Evolutionary conservation across 1,284 basidiomycete species (phyloP).

Genomic region (Puccinia polysora): DNA sequence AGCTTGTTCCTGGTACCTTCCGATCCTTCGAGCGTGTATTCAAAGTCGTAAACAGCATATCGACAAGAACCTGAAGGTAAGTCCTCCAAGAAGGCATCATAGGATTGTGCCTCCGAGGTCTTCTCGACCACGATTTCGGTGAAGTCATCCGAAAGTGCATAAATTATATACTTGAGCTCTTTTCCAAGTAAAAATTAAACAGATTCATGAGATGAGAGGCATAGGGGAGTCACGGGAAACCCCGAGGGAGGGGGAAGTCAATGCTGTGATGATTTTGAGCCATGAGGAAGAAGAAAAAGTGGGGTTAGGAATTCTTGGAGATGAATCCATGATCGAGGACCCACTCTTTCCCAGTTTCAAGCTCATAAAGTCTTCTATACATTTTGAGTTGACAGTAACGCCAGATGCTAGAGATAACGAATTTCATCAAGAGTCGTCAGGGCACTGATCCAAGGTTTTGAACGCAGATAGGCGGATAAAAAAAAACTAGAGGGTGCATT

Average conservation of each 20-base stretch:
- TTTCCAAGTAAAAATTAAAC: not conserved
- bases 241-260: no score
- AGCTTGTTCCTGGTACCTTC: slow-evolving; percentile 87
- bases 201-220: not conserved
- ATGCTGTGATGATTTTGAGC: not conserved
- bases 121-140: slow-evolving; percentile 74
- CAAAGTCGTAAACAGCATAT: slow-evolving; percentile 91
- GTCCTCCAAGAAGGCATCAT: slow-evolving; percentile 71
- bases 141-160: slow-evolving; percentile 63
- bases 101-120: slow-evolving; percentile 58
- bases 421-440: no score
- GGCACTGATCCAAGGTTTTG: no score
- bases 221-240: not conserved
- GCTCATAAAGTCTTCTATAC: slow-evolving; percentile 64
- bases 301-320: no score
- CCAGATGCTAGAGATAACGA: no score
- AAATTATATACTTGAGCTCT: slow-evolving; percentile 79
- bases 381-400: slow-evolving; percentile 62
- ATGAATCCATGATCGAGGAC: slow-evolving; percentile 43
- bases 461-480: no score
- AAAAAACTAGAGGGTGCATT: no score
- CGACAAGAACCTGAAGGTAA: slow-evolving; percentile 73
- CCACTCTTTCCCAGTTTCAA: slow-evolving; percentile 74
- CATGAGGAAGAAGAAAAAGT: not conserved
- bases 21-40: slow-evolving; percentile 65